phyloP scores from a whole-genome alignment of 2,329 filamentous ascomycete genomes.

The Cordyceps javanica region DNA sequence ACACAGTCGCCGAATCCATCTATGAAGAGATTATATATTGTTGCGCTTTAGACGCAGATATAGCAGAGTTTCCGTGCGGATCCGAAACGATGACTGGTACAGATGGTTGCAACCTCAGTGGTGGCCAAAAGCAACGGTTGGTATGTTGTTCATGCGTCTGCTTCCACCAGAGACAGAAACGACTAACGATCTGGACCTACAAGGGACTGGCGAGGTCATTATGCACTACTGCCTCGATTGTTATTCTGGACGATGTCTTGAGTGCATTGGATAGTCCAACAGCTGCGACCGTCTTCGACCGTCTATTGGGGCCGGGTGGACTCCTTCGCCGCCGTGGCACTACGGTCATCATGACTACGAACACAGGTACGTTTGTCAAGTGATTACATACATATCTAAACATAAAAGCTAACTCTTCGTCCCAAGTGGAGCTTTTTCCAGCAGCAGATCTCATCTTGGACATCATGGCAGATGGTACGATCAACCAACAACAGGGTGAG shows the following conservation, averaged over 20 bases:
- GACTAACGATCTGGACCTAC: neutral
- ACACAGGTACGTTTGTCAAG: neutral
- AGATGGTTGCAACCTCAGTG: slow-evolving; percentile 26
- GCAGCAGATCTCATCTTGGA: neutral
- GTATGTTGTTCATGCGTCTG: slow-evolving; percentile 21
- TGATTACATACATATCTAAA: too few species aligned
- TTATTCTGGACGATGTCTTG: slow-evolving; percentile 41
- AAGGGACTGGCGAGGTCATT: slow-evolving; percentile 40
- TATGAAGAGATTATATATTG: neutral
- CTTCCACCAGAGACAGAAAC: neutral
- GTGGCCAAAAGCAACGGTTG: slow-evolving; percentile 37
- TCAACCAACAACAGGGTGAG: neutral
- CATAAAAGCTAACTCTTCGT: too few species aligned
- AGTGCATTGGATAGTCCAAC: slow-evolving; percentile 40
- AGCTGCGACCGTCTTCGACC: slow-evolving; percentile 32
- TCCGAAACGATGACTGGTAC: neutral
- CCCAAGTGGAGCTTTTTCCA: neutral
- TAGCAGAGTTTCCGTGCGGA: neutral
- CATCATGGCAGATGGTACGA: neutral
- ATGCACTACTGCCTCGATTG: slow-evolving; percentile 31
- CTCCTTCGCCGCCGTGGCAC: slow-evolving; percentile 26
- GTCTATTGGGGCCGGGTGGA: slow-evolving; percentile 34
- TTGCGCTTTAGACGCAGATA: neutral
- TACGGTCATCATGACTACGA: neutral
- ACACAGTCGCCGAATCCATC: neutral